These are phyloP conservation scores for Aspergillus sp. DNA, from an alignment of 2,329 filamentous ascomycete genomes.

Conservation along the genomic window DNA sequence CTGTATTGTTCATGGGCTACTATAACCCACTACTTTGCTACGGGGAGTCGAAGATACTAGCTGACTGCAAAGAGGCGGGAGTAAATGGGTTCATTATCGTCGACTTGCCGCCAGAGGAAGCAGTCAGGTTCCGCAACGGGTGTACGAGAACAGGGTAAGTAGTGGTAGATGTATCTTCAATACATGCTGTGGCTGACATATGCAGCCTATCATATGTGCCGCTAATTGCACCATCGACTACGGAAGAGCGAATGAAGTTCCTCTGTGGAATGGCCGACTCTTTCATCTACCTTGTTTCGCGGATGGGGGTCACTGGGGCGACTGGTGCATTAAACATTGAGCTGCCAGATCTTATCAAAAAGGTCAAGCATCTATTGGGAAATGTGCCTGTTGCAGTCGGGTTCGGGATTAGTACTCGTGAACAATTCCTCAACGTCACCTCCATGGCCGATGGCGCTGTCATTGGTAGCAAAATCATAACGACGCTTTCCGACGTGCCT, in stretches of 20 bases:
- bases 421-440: slow-evolving; percentile 82
- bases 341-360: slow-evolving; percentile 71
- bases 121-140: slow-evolving; percentile 81
- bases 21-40: slow-evolving; percentile 93
- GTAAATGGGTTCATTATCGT: slow-evolving; percentile 97
- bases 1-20: slow-evolving; percentile 93
- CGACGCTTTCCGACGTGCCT: slow-evolving; percentile 64
- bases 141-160: slow-evolving; percentile 72
- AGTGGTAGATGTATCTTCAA: not conserved
- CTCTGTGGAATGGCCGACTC: slow-evolving; percentile 93
- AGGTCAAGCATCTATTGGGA: slow-evolving; percentile 84
- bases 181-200: not conserved
- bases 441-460: slow-evolving; percentile 85
- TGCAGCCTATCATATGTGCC: slow-evolving; percentile 82
- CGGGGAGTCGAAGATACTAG: slow-evolving; percentile 79
- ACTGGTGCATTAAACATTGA: slow-evolving; percentile 74
- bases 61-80: slow-evolving; percentile 75
- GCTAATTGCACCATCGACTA: slow-evolving; percentile 86
- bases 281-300: slow-evolving; percentile 94
- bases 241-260: slow-evolving; percentile 82
- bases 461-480: slow-evolving; percentile 90
- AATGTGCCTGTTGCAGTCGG: slow-evolving; percentile 85
- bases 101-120: slow-evolving; percentile 93
- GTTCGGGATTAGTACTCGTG: slow-evolving; percentile 88
- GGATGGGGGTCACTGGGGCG: slow-evolving; percentile 91